phyloP scores from a whole-genome alignment of 2,329 filamentous ascomycete genomes.

The Capronia coronata region DNA sequence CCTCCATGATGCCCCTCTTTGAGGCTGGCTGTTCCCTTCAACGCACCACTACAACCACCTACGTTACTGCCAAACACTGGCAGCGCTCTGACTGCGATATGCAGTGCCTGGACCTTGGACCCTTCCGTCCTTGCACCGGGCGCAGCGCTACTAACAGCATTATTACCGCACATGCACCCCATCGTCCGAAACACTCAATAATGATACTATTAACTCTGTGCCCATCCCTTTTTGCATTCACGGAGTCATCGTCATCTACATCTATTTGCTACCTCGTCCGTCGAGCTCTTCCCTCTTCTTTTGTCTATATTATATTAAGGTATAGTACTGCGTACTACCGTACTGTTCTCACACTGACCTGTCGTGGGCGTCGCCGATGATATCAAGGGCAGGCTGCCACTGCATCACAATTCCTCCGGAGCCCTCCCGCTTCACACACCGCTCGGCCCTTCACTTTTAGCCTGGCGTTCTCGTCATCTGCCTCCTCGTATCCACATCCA shows the following conservation, averaged over 20 bases:
- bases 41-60: background rate
- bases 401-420: background rate
- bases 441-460: conserved; percentile 6
- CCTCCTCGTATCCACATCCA: conserved; percentile 12
- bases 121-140: no score
- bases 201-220: background rate
- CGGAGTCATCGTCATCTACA: conserved; percentile 1
- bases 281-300: background rate
- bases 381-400: no score
- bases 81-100: no score
- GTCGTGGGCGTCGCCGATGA: background rate
- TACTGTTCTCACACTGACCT: background rate
- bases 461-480: conserved; percentile 17
- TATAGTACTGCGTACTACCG: no score
- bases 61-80: no score
- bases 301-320: background rate
- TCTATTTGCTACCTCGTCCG: background rate
- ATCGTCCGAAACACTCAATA: no score
- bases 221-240: background rate
- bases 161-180: conserved; percentile 10
- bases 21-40: conserved; percentile 1
- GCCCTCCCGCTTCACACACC: conserved; percentile 4
- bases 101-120: no score
- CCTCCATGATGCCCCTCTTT: conserved; percentile 10
- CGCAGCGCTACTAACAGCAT: no score